Evolutionary conservation across 371 early-diverging fungal species (phyloP).

Genomic region (Ordospora pajunii): DNA sequence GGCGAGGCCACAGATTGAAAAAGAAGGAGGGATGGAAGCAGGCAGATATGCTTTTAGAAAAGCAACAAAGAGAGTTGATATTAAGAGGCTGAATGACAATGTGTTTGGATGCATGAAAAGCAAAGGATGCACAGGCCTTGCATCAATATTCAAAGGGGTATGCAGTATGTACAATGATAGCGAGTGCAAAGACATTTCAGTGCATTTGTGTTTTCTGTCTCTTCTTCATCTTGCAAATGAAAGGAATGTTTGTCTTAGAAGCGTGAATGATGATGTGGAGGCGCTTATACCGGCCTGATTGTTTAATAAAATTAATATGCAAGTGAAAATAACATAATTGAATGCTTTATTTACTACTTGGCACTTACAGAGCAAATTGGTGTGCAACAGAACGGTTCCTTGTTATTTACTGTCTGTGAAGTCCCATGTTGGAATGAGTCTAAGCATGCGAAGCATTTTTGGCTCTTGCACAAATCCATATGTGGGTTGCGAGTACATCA

Average conservation of each 20-base stretch:
- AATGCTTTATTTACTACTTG: neutral
- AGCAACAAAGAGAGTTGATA: slow-evolving; percentile 51
- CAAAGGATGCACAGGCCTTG: neutral
- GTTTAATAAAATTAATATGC: neutral
- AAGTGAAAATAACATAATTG: neutral
- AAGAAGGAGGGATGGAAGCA: slow-evolving; percentile 4
- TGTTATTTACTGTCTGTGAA: slow-evolving; percentile 29
- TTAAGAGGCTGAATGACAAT: slow-evolving; percentile 44
- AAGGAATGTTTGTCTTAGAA: slow-evolving; percentile 36
- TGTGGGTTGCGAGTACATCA: slow-evolving; percentile 42
- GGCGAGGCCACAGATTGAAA: neutral
- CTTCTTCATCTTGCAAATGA: slow-evolving; percentile 61
- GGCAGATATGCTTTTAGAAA: neutral
- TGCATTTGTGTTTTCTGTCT: slow-evolving; percentile 58
- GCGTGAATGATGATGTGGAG: neutral
- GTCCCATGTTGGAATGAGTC: slow-evolving; percentile 45
- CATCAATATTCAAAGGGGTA: slow-evolving; percentile 16
- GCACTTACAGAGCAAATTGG: neutral
- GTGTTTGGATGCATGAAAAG: slow-evolving; percentile 10
- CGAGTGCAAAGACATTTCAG: slow-evolving; percentile 56
- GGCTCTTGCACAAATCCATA: slow-evolving; percentile 44
- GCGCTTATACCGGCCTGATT: neutral
- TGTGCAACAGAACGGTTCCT: neutral
- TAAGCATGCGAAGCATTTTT: slow-evolving; percentile 10
- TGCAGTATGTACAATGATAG: slow-evolving; percentile 23